phyloP scores from a whole-genome alignment of 345 rosid genomes.

The Sisymbrium irio region DNA sequence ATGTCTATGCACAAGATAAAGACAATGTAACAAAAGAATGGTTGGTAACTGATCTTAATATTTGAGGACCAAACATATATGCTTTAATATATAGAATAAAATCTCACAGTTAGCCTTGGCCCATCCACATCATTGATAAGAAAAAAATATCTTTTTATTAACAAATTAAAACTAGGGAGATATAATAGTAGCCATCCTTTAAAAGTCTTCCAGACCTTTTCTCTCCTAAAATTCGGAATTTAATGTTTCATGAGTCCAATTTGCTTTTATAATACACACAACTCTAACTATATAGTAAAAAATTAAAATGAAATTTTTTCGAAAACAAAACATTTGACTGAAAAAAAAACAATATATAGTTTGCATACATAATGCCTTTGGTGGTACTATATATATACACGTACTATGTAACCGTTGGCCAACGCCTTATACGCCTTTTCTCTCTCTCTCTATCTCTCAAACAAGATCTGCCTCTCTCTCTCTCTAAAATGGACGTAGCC shows the following conservation, averaged over 20 bases:
- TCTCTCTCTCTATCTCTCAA: conserved; percentile 9
- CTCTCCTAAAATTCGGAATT: conserved; percentile 3
- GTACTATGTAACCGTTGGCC: conserved; percentile 54
- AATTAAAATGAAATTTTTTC: not conserved
- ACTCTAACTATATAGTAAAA: not conserved
- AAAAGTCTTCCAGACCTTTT: conserved; percentile 1
- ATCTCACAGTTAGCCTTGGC: conserved; percentile 18
- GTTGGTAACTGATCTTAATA: conserved; percentile 12
- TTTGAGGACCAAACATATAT: conserved; percentile 24
- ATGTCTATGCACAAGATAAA: conserved; percentile 22
- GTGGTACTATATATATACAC: conserved; percentile 27
- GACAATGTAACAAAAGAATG: conserved; percentile 29
- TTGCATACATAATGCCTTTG: not conserved
- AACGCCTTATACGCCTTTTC: conserved; percentile 41
- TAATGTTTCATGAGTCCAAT: not conserved
- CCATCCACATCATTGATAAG: conserved; percentile 23
- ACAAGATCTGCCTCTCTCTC: conserved; percentile 27
- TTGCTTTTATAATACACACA: not conserved
- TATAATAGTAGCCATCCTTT: conserved; percentile 22
- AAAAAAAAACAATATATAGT: not conserved
- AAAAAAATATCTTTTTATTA: not conserved
- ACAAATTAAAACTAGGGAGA: not conserved
- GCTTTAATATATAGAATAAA: conserved; percentile 10
- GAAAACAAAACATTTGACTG: conserved; percentile 1
- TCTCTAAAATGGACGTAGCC: conserved; percentile 31